A percentile compares a stretch with the other conserved stretches of the same genome.
phyloP scores from a whole-genome alignment of 2,329 filamentous ascomycete species.

The Aspergillus puulaauensis region DNA sequence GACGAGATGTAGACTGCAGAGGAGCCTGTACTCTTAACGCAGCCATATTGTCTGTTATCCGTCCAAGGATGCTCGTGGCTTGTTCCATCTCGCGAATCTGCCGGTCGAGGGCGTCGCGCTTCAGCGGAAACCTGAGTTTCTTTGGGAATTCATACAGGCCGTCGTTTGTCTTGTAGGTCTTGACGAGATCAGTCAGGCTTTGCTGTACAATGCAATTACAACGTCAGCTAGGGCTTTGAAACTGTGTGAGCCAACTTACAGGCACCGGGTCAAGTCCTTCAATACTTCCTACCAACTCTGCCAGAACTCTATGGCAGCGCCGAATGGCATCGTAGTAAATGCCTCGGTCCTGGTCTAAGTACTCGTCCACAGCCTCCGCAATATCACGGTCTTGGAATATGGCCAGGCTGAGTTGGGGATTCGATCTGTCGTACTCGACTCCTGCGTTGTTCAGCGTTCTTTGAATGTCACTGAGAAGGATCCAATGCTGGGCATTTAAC shows the following conservation, averaged over 20 bases:
- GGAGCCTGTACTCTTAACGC: background rate
- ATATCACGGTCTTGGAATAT: background rate
- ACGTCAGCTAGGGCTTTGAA: background rate
- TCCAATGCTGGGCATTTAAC: background rate
- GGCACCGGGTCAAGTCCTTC: background rate
- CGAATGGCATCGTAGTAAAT: background rate
- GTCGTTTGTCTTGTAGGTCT: background rate
- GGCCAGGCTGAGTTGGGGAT: background rate
- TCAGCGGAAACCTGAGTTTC: background rate
- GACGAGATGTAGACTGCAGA: background rate
- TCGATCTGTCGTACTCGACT: background rate
- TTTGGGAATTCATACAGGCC: background rate
- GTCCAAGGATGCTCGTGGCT: background rate
- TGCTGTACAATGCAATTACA: background rate
- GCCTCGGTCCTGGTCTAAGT: background rate
- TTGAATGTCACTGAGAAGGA: background rate
- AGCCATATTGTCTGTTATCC: background rate
- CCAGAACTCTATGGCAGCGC: background rate
- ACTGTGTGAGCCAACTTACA: background rate
- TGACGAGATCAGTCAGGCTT: background rate
- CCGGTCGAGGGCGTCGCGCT: background rate
- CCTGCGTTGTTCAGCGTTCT: background rate
- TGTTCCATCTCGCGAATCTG: background rate
- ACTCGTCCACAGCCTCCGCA: background rate
- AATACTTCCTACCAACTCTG: background rate